Evolutionary conservation across 2,329 filamentous ascomycete species (phyloP).

Genomic region (Diplocarpon rosae): DNA sequence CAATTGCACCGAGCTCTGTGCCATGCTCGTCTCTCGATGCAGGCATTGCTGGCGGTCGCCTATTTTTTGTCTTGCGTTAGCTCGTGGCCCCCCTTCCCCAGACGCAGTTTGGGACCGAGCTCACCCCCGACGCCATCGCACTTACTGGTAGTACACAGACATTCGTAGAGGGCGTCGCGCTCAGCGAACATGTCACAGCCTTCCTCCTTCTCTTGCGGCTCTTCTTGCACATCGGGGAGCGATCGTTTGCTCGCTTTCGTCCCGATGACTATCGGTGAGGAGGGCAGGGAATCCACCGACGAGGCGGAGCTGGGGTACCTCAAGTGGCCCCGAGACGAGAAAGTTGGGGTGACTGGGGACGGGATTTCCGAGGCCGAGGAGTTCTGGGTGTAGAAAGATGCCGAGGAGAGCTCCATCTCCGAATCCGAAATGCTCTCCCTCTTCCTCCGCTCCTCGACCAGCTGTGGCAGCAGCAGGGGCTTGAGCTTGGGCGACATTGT

Average conservation of each 20-base stretch:
- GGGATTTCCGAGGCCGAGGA: constrained; percentile 56
- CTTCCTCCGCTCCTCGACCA: constrained; percentile 40
- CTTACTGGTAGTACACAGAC: constrained; percentile 55
- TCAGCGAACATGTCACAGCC: constrained; percentile 40
- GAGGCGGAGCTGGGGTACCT: constrained; percentile 67
- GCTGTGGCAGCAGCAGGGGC: constrained; percentile 41
- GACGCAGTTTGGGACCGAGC: background rate
- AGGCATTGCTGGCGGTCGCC: constrained; percentile 49
- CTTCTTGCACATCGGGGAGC: constrained; percentile 77
- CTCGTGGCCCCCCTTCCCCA: constrained; percentile 8
- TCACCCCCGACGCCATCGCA: no score
- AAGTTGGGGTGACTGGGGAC: constrained; percentile 61
- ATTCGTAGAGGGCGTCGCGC: constrained; percentile 47
- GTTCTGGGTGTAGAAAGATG: constrained; percentile 23
- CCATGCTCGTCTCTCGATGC: constrained; percentile 35
- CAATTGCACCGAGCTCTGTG: constrained; percentile 26
- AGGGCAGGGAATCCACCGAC: constrained; percentile 58
- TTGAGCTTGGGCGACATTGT: constrained; percentile 35
- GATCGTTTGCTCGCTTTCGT: constrained; percentile 51
- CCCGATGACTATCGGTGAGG: constrained; percentile 41
- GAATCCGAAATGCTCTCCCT: constrained; percentile 28
- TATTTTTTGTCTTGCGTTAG: constrained; percentile 27
- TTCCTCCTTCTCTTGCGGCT: constrained; percentile 60
- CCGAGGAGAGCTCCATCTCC: constrained; percentile 24
- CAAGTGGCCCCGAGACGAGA: constrained; percentile 47